phyloP scores from a whole-genome alignment of 441 rosid genomes.

The Adansonia madagascariensis region DNA sequence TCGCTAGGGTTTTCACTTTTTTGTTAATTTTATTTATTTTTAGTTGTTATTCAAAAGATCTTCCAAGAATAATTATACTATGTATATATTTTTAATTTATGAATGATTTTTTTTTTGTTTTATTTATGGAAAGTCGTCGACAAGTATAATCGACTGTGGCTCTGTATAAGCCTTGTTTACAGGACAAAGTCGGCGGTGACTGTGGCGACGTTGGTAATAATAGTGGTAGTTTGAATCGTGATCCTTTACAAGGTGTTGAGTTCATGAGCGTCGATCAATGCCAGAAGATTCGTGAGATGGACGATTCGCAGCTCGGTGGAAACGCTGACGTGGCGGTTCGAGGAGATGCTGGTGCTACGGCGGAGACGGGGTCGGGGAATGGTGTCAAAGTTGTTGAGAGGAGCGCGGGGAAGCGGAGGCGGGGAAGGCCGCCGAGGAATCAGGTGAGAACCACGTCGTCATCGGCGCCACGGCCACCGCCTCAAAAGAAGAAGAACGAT shows the following conservation, averaged over 20 bases:
- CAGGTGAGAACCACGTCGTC: conserved; percentile 35
- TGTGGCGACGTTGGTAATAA: conserved; percentile 17
- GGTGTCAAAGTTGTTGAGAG: conserved; percentile 35
- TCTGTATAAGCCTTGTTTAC: conserved; percentile 32
- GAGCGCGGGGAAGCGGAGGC: conserved; percentile 56
- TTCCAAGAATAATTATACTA: background rate
- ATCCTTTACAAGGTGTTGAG: conserved; percentile 40
- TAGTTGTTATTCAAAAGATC: background rate
- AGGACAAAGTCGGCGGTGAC: conserved; percentile 13
- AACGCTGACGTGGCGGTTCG: conserved; percentile 31
- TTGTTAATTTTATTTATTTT: conserved; percentile 12
- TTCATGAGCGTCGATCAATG: conserved; percentile 67
- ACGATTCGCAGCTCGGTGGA: conserved; percentile 47
- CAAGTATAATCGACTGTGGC: conserved; percentile 32
- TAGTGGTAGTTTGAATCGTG: conserved; percentile 13
- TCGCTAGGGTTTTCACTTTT: conserved; percentile 59
- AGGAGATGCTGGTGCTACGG: conserved; percentile 22
- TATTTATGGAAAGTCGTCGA: conserved; percentile 25
- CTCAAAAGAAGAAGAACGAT: conserved; percentile 44
- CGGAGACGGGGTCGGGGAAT: conserved; percentile 40
- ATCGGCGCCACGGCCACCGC: conserved; percentile 23
- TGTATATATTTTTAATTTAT: too few species aligned
- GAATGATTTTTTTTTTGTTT: background rate
- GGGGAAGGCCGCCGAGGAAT: conserved; percentile 80
- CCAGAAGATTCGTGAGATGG: conserved; percentile 43